Evolutionary conservation across 1,139 yeast genomes (phyloP).

Genomic region (Saccharomyces hybrid): DNA sequence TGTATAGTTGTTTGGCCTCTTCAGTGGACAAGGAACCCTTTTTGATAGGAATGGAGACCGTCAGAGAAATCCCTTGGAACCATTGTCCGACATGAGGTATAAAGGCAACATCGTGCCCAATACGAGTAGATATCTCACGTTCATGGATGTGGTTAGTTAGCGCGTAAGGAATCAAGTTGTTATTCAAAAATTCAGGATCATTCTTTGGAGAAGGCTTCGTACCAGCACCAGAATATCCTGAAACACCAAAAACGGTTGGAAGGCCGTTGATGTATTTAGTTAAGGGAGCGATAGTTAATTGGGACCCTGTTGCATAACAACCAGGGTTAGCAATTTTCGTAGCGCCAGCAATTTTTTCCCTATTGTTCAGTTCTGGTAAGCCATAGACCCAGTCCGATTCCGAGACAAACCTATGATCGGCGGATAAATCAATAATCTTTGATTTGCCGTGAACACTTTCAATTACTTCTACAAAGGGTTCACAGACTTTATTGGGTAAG

Average conservation of each 20-base stretch:
- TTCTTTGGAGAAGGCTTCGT: slow-evolving; percentile 97
- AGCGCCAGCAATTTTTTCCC: slow-evolving; percentile 61
- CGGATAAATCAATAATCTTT: slow-evolving; percentile 84
- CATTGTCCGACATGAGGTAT: slow-evolving; percentile 97
- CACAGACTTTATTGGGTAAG: slow-evolving; percentile 94
- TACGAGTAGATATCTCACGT: slow-evolving; percentile 74
- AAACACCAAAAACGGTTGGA: slow-evolving; percentile 88
- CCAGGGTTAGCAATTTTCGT: slow-evolving; percentile 93
- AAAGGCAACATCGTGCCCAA: slow-evolving; percentile 76
- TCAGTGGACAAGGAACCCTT: slow-evolving; percentile 54
- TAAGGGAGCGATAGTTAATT: slow-evolving; percentile 84
- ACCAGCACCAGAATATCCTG: slow-evolving; percentile 99
- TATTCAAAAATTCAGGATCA: slow-evolving; percentile 60
- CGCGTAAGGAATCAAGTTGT: slow-evolving; percentile 91
- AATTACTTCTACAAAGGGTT: slow-evolving; percentile 92
- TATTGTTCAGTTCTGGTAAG: slow-evolving; percentile 68
- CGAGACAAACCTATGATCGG: slow-evolving; percentile 92
- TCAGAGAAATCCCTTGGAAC: slow-evolving; percentile 96
- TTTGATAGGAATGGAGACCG: slow-evolving; percentile 82
- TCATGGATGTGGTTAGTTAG: slow-evolving; percentile 96
- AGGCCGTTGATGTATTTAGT: slow-evolving; percentile 52
- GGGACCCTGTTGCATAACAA: slow-evolving; percentile 97
- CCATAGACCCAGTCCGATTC: slow-evolving; percentile 90
- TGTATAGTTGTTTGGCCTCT: slow-evolving; percentile 77
- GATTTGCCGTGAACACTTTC: slow-evolving; percentile 57